Evolutionary conservation across 2,329 filamentous ascomycete genomes (phyloP), one percentile per base, ranked within the genome.

Genomic region (Botrytis pseudocinerea): DNA sequence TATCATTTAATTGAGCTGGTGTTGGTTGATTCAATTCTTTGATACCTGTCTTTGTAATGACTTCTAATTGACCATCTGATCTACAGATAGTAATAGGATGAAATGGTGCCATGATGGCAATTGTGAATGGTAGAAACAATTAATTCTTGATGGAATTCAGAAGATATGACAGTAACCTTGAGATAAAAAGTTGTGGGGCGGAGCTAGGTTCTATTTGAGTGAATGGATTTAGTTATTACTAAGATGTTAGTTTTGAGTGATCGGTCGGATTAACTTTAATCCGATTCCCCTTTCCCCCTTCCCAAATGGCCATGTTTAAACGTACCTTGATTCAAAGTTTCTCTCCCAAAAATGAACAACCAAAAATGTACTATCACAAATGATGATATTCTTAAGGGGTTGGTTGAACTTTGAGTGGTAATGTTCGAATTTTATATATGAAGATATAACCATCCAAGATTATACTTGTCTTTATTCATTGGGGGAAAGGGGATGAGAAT

Each of bases 21-120:
- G 84, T 85, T 10, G 87, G 87, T 48, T 84, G 83, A 76, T 89
- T 89, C 46, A 77, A 78, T 77, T 87, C 85, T 66, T 74, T 76
- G 7, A 69, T 64, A 60, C 77, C 78, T 59, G 72, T 70, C 66
- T 74, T 78, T 16, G 73, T 76, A 51, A 73, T 73, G 28, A 76
- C 65, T 54, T 78, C 76, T 20, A 77, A 61, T 65, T 73, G 73
- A 14, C 80, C 80, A 76, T 81, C 80, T 25, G 78, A 79, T 57
- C 80, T 73, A 57, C 69, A 74, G 28, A 78, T 69, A 22, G 73
- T 76, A 18, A 80, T 65, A 22, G 78, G 78, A 62, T 78, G 76
- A 65, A 78, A 79, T 9, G 73, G 73, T 14, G 76, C 73, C 78
- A 78, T 80, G 25, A 46, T 69, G 64, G 48, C 22, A 25, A 25